Percentiles rank a stretch among this genome's conserved stretches.
These are phyloP conservation scores for Staphylotrichum tortipilum DNA, from an alignment of 495 filamentous ascomycete genomes.

Conservation along the genomic window DNA sequence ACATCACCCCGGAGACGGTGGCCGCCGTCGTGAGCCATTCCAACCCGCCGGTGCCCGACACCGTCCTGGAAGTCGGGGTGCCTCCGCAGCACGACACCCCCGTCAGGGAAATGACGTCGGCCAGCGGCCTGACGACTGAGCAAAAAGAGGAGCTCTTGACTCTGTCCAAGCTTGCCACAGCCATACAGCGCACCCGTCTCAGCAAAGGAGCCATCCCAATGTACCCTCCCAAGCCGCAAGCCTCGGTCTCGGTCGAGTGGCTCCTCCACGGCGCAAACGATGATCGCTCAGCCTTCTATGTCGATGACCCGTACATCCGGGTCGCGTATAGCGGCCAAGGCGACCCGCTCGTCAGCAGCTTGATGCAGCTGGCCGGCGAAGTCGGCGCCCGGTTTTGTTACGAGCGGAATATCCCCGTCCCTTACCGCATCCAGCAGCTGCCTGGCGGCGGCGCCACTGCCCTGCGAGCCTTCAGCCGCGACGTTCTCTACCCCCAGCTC, in stretches of 20 bases:
- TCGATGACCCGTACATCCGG: constrained; percentile 34
- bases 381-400: constrained; percentile 65
- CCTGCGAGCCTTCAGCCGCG: constrained; percentile 39
- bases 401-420: constrained; percentile 64
- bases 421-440: constrained; percentile 62
- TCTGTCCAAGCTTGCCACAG: constrained; percentile 29
- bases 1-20: constrained; percentile 56
- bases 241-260: constrained; percentile 25
- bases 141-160: constrained; percentile 27
- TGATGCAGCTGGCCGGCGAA: constrained; percentile 75
- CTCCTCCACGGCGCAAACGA: constrained; percentile 5
- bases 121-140: constrained; percentile 21
- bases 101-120: constrained; percentile 27
- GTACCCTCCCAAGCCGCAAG: constrained; percentile 26
- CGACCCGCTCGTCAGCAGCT: constrained; percentile 30
- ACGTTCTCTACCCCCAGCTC: constrained; percentile 43
- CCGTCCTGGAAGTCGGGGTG: constrained; percentile 27
- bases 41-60: constrained; percentile 1
- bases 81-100: constrained; percentile 14
- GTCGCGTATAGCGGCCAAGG: constrained; percentile 22
- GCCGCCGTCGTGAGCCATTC: constrained; percentile 39
- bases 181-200: constrained; percentile 27
- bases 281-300: constrained; percentile 16
- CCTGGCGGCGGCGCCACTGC: constrained; percentile 40
- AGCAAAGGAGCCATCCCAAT: constrained; percentile 31